Evolutionary conservation across 2,329 filamentous ascomycete genomes (phyloP), one percentile per base, ranked within the genome.

Genomic region (Fusarium napiforme): DNA sequence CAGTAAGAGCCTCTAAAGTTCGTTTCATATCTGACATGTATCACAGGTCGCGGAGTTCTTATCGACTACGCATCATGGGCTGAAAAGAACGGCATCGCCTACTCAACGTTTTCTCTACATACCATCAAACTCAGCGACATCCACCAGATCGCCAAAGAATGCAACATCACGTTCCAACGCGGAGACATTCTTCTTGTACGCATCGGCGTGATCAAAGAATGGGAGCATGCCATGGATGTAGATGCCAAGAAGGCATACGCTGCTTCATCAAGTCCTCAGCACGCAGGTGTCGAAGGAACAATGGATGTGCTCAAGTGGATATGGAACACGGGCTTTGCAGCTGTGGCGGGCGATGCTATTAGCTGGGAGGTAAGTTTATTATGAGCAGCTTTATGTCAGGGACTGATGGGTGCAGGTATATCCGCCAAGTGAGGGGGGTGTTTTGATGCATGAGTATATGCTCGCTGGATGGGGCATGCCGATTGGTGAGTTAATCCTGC

Each of bases 181-280:
- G 88, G 87, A 5, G 88, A 89, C 61, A 85, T 89, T n/a, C 80
- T 90, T 11, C 83, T 90, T 63, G 49, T 90, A 34, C 84, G 88
- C 21, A 85, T 85, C 0, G 88, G 88, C 9, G 89, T 86, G 75
- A 85, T 84, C 1, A 81, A 83, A 18, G 85, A 81, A 14, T 85
- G 70, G 70, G 70, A 73, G 15, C 60, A 87, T 76, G 76, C 81
- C 18, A 77, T 79, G 36, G 77, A 84, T 9, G 75, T 81, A 6
- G 64, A 75, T 4, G 81, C 81, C 23, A 81, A 86, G 62, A 78
- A 75, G 7, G 77, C 83, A 26, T 78, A 86, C 8, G 79, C 81
- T 1, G 76, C 78, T 18, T 78, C 78, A 3, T 67, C 75, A 0
- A 68, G 76, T 0, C 81, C 81, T 7, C 78, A 82, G 9, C 70